Conservation (phyloP, 2,329 filamentous ascomycete genomes). For the Dactylellina cionopaga region DNA sequence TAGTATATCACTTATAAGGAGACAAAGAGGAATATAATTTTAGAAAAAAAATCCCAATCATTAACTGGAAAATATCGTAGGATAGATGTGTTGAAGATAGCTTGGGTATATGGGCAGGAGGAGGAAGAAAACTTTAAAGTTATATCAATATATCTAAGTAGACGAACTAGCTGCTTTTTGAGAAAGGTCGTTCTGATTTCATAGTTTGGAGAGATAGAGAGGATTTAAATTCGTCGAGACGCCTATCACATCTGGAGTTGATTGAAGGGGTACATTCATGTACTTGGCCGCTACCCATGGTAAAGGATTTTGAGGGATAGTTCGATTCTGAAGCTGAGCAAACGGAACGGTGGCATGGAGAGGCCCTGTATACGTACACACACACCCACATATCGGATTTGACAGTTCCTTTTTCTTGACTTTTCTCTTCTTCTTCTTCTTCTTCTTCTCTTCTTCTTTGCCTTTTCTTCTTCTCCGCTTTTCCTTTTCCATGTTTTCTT, state of each 20-base stretch:
- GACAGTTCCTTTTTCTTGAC: too few relatives aligned
- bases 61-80: too few relatives aligned
- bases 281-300: not conserved
- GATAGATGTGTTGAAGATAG: too few relatives aligned
- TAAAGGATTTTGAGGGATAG: not conserved
- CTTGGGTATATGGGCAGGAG: too few relatives aligned
- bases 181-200: not conserved
- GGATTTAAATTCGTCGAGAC: conserved; percentile 11
- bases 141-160: conserved; percentile 22
- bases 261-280: conserved; percentile 13
- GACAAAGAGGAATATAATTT: not conserved
- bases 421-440: too few relatives aligned
- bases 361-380: too few relatives aligned
- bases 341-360: not conserved
- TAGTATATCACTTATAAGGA: not conserved
- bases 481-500: not conserved
- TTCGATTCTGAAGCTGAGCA: too few relatives aligned
- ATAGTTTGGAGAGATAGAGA: not conserved
- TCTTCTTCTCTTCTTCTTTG: too few relatives aligned
- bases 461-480: too few relatives aligned
- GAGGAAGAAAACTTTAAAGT: conserved; percentile 9
- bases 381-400: too few relatives aligned
- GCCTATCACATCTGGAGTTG: conserved; percentile 22
- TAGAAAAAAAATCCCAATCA: conserved; percentile 4
- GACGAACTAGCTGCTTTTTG: not conserved